Conservation (phyloP, 257 asterid species). For the Nicotiana benthamiana region DNA sequence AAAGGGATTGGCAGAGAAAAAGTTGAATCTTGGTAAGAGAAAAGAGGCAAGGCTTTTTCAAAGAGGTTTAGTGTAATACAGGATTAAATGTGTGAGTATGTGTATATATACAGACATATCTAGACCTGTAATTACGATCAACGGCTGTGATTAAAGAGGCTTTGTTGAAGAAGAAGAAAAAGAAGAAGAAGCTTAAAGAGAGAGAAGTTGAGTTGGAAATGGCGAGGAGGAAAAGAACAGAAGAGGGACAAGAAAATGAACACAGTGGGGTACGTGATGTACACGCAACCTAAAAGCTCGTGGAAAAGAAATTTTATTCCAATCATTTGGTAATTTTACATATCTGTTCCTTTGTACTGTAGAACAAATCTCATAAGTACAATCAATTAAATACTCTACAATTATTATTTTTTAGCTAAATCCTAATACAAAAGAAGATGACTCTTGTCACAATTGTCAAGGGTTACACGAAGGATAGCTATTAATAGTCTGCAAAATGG, state of each 20-base stretch:
- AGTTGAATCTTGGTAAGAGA: neutral
- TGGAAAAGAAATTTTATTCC: no score
- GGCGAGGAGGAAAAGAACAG: neutral
- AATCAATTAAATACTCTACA: no score
- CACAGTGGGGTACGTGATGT: neutral
- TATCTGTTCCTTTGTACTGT: no score
- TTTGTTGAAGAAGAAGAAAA: neutral
- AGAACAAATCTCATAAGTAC: no score
- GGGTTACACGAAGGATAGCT: no score
- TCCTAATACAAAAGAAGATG: no score
- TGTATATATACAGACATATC: neutral
- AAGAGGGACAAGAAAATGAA: neutral
- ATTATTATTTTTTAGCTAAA: no score
- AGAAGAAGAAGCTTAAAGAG: neutral
- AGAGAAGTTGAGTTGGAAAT: neutral
- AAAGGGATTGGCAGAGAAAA: neutral
- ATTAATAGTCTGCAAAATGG: no score
- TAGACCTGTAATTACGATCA: constrained; percentile 1
- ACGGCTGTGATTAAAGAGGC: neutral
- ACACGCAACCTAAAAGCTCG: neutral
- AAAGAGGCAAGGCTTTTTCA: neutral
- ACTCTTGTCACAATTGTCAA: no score
- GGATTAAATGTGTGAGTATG: neutral
- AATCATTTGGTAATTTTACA: no score
- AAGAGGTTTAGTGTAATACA: neutral